Evolutionary conservation across 441 rosid species (phyloP), one percentile per base, ranked within the genome.

Genomic region (Raphanus hybrid): DNA sequence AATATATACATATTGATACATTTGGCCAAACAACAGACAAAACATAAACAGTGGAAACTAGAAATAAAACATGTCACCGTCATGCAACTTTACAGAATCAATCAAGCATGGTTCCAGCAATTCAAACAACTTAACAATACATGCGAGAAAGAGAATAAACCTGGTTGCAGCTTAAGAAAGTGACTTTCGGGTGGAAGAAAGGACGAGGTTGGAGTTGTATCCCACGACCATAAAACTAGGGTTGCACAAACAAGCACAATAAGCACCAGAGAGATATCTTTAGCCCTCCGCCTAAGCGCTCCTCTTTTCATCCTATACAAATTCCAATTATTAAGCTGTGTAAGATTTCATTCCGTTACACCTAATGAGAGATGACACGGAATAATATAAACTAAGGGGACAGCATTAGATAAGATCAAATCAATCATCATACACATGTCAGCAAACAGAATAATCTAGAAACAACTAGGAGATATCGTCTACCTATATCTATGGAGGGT

Each of bases 161-260:
- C 97, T 83, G 87, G 67, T 71, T 87, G 76, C 26, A 86, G 83
- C 80, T 82, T 87, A 52, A 92, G 65, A 70, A 74, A 77, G 67
- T 71, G 84, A 74, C 73, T 78, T 69, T 83, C 84, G 9, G 90
- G 90, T 3, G 89, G 96, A 62, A 89, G 88, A 15, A 84, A 81
- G 48, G 89, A 67, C 10, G 88, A 62, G 32, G 81, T 55, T 1
- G 92, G 95, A 34, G 85, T 81, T 80, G 85, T 85, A 69, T 91
- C 88, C 96, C 92, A 92, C 70, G 93, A 75, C 90, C 94, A 91
- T 3, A 91, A 58, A 50, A 92, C 82, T 60, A 90, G 71, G 11
- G 87, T 86, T 61, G 89, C 83, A 78, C 90, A 84, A 43, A 87
- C 65, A 48, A 92, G 83, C 59, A 86, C 87, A 83, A 89, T 81